Base-by-base conservation (phyloP, 1,139 yeast genomes). In the Hanseniaspora gamundiae region DNA sequence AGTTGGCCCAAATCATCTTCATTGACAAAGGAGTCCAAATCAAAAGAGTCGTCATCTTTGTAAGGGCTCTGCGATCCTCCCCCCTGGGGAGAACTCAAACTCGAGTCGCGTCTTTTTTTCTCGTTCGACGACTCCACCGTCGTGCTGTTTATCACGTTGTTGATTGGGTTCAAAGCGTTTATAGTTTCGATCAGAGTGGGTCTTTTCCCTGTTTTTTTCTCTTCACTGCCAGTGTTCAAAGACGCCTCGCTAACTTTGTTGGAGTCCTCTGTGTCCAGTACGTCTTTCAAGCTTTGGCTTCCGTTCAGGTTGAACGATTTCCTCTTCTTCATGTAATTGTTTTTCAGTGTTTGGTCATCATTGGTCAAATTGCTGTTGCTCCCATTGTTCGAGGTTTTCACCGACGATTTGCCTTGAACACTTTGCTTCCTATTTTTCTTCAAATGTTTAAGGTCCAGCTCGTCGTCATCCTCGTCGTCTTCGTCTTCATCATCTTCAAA, bases 391-490 rank as follows among this genome's bases (percentile, higher is more conserved):
- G n/a, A n/a, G n/a, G n/a, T n/a, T n/a, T n/a, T n/a, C n/a, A n/a
- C n/a, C n/a, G n/a, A n/a, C n/a, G n/a, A n/a, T n/a, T n/a, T n/a
- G n/a, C n/a, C n/a, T n/a, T n/a, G n/a, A n/a, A n/a, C n/a, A n/a
- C n/a, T n/a, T n/a, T n/a, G n/a, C n/a, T n/a, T n/a, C n/a, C n/a
- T n/a, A n/a, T n/a, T n/a, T n/a, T n/a, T n/a, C n/a, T n/a, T n/a
- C n/a, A n/a, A n/a, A n/a, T n/a, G n/a, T n/a, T n/a, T n/a, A 4
- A n/a, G 17, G 16, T 30, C 16, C 10, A 9, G 54, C 31, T 53
- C 59, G 11, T 56, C 62, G 20, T 59, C 59, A 14, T 55, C 62
- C 9, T 57, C 61, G 22, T 58, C 61, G 10, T 59, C 61, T 21
- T 58, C 60, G 17, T 58, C 63, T 11, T 55, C 57, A 35, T 56